Base-by-base conservation (phyloP, 1,284 basidiomycete species). In the Fomitopsis schrenkii region DNA sequence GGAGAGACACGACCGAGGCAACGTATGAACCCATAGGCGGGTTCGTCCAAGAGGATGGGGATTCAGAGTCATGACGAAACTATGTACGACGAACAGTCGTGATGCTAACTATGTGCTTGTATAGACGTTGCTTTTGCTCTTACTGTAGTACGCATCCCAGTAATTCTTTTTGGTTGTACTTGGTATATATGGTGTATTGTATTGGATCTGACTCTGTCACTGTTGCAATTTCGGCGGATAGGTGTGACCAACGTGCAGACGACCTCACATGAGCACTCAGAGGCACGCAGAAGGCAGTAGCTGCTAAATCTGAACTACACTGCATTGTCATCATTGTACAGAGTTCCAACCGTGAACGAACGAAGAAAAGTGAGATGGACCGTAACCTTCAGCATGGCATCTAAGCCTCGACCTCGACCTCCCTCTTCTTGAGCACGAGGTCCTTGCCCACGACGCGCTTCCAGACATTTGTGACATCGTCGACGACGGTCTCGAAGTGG, bases 401-500 rank as follows among this genome's bases (percentile, higher is more conserved):
- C 70, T 82, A 88, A 69, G 83, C 79, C 71, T 87, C 82, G 54
- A 81, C 82, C 66, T 89, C 86, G 36, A 83, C 82, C 63, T 94
- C 91, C 55, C 91, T 83, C 79, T 94, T 93, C 87, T 93, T 93
- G 65, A 95, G 82, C 60, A 88, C 89, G 58, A 95, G 81, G 56
- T 90, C 86, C 58, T 79, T 79, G 53, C 91, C 93, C 7, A 83
- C 82, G 63, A 96, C 87, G 62, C 94, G 83, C 78, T 90, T 87
- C 93, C 94, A 98, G 40, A 97, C 93, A 75, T 97, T 90, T 65
- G 90, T 87, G 46, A 98, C 96, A 66, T 97, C 95, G 61, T 97
- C 94, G 45, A 95, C 93, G 59, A 96, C 95, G 44, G 96, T 98
- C 83, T 99, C 97, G 73, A 99, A 99, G 80, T 99, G 97, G 55